These are phyloP conservation scores for Abrus precatorius DNA, from an alignment of 306 rosid species.

Conservation along the genomic window DNA sequence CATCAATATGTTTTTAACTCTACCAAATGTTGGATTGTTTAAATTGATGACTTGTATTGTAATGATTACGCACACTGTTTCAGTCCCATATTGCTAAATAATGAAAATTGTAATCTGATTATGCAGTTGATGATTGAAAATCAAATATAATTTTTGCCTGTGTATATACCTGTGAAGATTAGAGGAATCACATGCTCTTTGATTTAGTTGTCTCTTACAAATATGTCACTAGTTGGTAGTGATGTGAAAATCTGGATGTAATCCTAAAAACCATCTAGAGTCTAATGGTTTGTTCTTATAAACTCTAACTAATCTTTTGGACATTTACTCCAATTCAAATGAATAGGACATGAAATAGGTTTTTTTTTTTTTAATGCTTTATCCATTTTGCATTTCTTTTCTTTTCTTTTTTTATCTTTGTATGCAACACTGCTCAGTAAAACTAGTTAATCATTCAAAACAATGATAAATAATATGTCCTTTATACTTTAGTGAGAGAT, in stretches of 20 bases:
- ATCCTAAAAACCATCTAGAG: background rate
- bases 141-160: background rate
- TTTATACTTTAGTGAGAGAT: conserved; percentile 11
- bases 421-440: background rate
- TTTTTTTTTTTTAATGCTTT: background rate
- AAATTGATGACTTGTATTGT: conserved; percentile 14
- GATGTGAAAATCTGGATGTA: conserved; percentile 21
- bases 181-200: background rate
- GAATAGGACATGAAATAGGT: background rate
- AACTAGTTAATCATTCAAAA: background rate
- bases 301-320: background rate
- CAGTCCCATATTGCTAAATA: conserved; percentile 10
- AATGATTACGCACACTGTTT: background rate
- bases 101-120: conserved; percentile 24
- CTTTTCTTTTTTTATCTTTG: background rate
- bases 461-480: background rate
- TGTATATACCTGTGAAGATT: background rate
- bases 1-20: conserved; percentile 19
- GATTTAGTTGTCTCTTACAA: conserved; percentile 23
- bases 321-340: conserved; percentile 2
- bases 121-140: conserved; percentile 24
- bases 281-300: background rate
- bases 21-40: conserved; percentile 21
- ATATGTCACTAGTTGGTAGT: background rate
- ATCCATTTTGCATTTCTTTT: background rate